Base-by-base conservation (phyloP, 2,329 filamentous ascomycete genomes). In the Neofusicoccum sp. region DNA sequence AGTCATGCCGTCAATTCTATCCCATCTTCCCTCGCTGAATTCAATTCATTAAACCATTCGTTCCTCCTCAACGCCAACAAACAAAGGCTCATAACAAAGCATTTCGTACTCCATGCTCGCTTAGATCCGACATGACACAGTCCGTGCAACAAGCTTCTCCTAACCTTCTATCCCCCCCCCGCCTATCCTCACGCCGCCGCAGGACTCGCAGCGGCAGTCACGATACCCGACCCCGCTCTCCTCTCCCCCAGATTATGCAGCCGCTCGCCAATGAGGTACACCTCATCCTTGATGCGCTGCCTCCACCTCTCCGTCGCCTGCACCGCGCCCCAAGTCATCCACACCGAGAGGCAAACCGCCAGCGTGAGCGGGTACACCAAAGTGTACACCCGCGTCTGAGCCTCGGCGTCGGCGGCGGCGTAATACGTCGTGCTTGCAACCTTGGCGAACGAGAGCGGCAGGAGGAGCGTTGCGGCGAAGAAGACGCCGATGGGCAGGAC, bases 201-300 rank as follows among this genome's bases (percentile, higher is more conserved):
- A 22, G 22, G 22, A 22, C 22, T 22, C 22, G 22, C 22, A 22
- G 22, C 22, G 22, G 22, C 22, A 28, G 50, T 45, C 39, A 58
- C 29, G n/a, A 58, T 43, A 7, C 36, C 36, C n/a, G 41, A 44
- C 14, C 54, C 54, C 0, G 75, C 73, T 64, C 66, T 76, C 68
- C 69, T 79, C 73, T 90, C 88, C 2, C 92, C 91, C 77, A 97
- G 96, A 76, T 99, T 99, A 79, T 99, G 96, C 71, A 99, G 78
- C 64, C 93, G 82, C 79, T 99, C 94, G 2, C 95, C 95, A 72
- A 98, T 95, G 48, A 99, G 81, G 75, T 99, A 99, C 0, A 96
- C 93, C 77, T 99, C 96, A 75, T 99, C 96, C 43, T 92, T 84
- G 50, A 99, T 92, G 64, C 89, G 86, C 63, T 88, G 83, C 70